Evolutionary conservation across 768 basidiomycete genomes (phyloP), one percentile per base, ranked within the genome.

Genomic region (Austroboletus eburneus): DNA sequence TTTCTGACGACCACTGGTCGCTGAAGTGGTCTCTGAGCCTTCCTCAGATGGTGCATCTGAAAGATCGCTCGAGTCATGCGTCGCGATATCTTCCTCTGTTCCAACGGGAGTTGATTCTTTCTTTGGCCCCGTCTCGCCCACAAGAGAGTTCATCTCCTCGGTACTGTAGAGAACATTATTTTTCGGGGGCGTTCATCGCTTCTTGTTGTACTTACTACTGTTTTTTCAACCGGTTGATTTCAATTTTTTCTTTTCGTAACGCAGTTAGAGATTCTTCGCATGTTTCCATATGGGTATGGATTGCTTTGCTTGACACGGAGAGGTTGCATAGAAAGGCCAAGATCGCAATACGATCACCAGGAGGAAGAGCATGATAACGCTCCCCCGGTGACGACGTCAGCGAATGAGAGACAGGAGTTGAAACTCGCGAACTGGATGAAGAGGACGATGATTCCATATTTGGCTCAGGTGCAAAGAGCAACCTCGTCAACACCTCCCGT

Each of bases 241-340:
- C 96, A 25, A 94, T 92, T 66, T 94, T 89, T 66, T 95, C 91
- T 68, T 98, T 99, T 52, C 96, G 72, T 27, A 96, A 72, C 22
- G 93, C 90, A 9, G 96, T 98, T 51, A 99, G 66, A 53, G 87
- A 84, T 56, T 87, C 80, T 59, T 94, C 92, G 57, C 89, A 91
- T 37, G 81, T 78, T 58, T 99, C 96, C 80, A 98, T 87, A 57
- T 91, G 88, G 5, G 77, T 68, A 60, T 93, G 88, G 18, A 97
- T 83, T 9, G 82, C 77, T 68, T 92, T 95, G 67, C 90, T 92
- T 20, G 93, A 91, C 21, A 93, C 80, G 1, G 86, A 92, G 42
- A 94, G 68, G 59, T 94, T 91, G 68, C 85, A 87, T 71, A 99
- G 78, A 70, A 95, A 97, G 2, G 82, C 74, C 39, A 99, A 65